A percentile compares a stretch with the other conserved stretches of the same genome.
These are phyloP conservation scores for Tetrapisispora phaffii DNA, from an alignment of 805 yeast genomes.

Conservation along the genomic window DNA sequence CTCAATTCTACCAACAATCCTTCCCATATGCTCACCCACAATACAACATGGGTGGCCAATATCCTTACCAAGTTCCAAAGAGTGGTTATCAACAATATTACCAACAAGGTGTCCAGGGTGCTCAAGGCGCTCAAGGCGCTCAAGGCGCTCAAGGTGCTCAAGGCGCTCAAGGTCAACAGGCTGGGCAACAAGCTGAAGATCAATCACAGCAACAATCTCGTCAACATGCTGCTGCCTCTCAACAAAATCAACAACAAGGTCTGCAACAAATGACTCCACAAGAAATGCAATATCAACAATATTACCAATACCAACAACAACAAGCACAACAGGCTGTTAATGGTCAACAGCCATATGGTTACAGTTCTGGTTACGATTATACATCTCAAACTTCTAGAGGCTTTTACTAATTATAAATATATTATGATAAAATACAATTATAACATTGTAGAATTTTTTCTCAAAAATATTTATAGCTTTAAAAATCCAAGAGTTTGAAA, in stretches of 20 bases:
- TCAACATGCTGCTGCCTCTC: constrained; percentile 16
- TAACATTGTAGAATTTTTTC: not conserved
- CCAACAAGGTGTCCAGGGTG: constrained; percentile 19
- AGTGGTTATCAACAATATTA: constrained; percentile 19
- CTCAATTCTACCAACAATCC: constrained; percentile 29
- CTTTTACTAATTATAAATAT: constrained; percentile 16
- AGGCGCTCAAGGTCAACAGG: constrained; percentile 9
- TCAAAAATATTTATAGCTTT: not conserved
- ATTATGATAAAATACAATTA: not conserved
- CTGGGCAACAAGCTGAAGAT: constrained; percentile 7
- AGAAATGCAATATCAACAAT: constrained; percentile 28
- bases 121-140: constrained; percentile 10
- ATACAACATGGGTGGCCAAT: constrained; percentile 28
- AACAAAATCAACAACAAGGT: constrained; percentile 18
- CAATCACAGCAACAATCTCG: constrained; percentile 14
- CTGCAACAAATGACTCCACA: constrained; percentile 24
- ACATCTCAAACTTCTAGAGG: constrained; percentile 29
- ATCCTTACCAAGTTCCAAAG: constrained; percentile 26
- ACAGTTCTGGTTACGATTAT: constrained; percentile 25
- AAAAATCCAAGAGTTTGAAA: not conserved
- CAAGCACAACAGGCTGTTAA: constrained; percentile 21
- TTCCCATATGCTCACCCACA: constrained; percentile 32
- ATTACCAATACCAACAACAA: constrained; percentile 26
- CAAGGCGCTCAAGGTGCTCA: constrained; percentile 13
- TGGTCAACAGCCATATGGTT: constrained; percentile 27